phyloP scores from a whole-genome alignment of 1,284 basidiomycete species.

The Neonothopanus nambi region DNA sequence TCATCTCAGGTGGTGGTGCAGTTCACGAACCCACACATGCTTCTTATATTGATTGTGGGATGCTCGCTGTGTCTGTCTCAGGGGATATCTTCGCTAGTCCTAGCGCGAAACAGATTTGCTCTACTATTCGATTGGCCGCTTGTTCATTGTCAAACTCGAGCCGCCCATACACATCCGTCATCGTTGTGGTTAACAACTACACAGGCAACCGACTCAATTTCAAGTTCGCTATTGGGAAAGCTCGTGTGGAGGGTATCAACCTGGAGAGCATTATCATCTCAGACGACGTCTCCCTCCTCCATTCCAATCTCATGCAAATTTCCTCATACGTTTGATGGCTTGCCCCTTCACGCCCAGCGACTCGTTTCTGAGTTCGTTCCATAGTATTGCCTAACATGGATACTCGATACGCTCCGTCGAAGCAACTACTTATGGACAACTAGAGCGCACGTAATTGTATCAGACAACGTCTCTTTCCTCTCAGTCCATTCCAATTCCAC shows the following conservation, averaged over 20 bases:
- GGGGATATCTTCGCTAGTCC: constrained; percentile 70
- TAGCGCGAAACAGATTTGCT: constrained; percentile 57
- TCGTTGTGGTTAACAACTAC: constrained; percentile 48
- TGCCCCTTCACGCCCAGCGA: too few species aligned
- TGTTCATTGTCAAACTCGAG: constrained; percentile 14
- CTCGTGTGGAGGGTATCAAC: constrained; percentile 39
- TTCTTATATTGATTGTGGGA: constrained; percentile 58
- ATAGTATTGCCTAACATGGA: too few species aligned
- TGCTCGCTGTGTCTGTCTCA: constrained; percentile 58
- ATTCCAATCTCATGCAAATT: too few species aligned
- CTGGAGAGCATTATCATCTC: constrained; percentile 62
- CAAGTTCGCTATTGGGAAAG: constrained; percentile 66
- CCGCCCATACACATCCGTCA: constrained; percentile 28
- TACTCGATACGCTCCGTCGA: too few species aligned
- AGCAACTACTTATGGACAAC: too few species aligned
- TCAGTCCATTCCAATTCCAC: too few species aligned
- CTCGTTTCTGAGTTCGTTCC: too few species aligned
- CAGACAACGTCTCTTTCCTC: too few species aligned
- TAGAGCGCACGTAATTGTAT: too few species aligned
- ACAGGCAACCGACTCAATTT: constrained; percentile 70
- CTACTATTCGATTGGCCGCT: constrained; percentile 49
- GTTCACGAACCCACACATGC: constrained; percentile 73
- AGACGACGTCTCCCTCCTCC: constrained; percentile 63
- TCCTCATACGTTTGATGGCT: too few species aligned
- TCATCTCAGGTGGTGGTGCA: constrained; percentile 68